Percentiles rank a stretch among this genome's conserved stretches.
Evolutionary conservation across 257 asterid species (phyloP).

Genomic region (Scutellaria baicalensis): DNA sequence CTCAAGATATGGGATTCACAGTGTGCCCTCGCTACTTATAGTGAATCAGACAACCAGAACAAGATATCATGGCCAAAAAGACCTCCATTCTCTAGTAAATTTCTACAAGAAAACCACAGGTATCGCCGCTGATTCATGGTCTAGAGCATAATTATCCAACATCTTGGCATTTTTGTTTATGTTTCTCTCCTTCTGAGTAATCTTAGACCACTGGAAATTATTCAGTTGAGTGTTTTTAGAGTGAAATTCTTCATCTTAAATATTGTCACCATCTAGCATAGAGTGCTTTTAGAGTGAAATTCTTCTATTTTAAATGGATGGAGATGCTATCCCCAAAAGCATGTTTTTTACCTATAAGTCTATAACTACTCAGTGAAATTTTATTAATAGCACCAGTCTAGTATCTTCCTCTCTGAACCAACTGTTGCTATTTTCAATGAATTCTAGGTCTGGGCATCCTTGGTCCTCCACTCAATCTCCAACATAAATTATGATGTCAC

Average conservation of each 20-base stretch:
- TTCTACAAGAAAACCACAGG: slow-evolving; percentile 66
- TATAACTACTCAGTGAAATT: no score
- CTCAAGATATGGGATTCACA: slow-evolving; percentile 67
- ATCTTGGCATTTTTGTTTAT: neutral
- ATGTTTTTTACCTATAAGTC: no score
- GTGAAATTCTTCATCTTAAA: neutral
- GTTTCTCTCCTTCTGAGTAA: neutral
- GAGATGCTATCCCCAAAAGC: no score
- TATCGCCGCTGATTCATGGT: slow-evolving; percentile 15
- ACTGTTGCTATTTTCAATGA: no score
- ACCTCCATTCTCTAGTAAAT: slow-evolving; percentile 37
- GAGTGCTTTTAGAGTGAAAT: no score
- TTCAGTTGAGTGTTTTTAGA: neutral
- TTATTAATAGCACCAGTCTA: no score
- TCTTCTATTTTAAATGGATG: no score
- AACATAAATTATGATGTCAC: neutral
- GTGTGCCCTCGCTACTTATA: slow-evolving; percentile 55
- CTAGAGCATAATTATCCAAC: neutral
- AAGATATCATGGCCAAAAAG: slow-evolving; percentile 49
- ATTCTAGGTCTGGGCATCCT: no score
- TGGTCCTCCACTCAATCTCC: no score
- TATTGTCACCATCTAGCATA: neutral
- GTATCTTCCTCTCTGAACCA: no score
- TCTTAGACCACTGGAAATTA: neutral
- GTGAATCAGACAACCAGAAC: slow-evolving; percentile 31